Evolutionary conservation across 2,329 filamentous ascomycete species (phyloP).

Genomic region (Ophiostoma sp.): DNA sequence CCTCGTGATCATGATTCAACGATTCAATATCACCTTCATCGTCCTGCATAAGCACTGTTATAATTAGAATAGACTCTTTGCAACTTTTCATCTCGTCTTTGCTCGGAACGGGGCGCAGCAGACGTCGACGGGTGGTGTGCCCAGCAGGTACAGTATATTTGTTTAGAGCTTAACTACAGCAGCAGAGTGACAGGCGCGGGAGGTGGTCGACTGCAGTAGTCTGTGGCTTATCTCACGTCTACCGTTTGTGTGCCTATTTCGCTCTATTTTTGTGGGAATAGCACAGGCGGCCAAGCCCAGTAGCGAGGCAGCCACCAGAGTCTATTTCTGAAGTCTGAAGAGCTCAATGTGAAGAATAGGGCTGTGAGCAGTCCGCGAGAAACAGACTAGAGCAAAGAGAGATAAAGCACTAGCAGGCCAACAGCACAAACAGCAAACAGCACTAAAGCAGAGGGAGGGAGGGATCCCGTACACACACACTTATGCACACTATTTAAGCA

Average conservation of each 20-base stretch:
- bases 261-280: background rate
- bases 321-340: background rate
- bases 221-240: constrained; percentile 10
- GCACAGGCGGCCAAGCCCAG: background rate
- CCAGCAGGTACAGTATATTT: too few species aligned
- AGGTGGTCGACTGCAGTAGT: constrained; percentile 2
- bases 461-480: constrained; percentile 19
- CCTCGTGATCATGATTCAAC: background rate
- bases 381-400: background rate
- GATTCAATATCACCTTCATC: background rate
- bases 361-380: background rate
- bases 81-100: constrained; percentile 18
- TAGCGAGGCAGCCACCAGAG: background rate
- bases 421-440: background rate
- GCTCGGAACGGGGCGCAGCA: constrained; percentile 23
- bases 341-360: background rate
- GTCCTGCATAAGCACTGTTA: background rate
- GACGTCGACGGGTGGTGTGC: background rate
- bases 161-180: too few species aligned
- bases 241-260: background rate
- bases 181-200: background rate
- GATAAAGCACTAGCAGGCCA: background rate
- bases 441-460: constrained; percentile 14
- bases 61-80: constrained; percentile 16
- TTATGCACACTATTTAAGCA: background rate